Base-by-base conservation (phyloP, 2,329 filamentous ascomycete genomes). In the Thielaviopsis populi region DNA sequence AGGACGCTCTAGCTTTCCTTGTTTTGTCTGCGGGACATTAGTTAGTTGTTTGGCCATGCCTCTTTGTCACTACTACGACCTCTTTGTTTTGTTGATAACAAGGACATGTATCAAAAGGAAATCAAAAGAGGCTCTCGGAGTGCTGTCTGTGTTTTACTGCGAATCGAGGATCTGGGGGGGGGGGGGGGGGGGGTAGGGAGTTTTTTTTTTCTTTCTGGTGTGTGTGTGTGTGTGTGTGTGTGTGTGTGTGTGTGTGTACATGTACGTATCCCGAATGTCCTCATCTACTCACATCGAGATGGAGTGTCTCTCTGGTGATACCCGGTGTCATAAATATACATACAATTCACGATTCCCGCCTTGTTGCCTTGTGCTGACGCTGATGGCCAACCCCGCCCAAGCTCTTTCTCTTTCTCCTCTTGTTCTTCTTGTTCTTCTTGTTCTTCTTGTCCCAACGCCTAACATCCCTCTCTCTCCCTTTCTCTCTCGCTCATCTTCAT, bases 1-100 rank as follows among this genome's bases (percentile, higher is more conserved):
- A 80, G 79, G 81, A 75, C 72, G 42, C 59, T 61, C 24, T 46
- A n/a, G 59, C 43, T 61, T 72, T 69, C 70, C 69, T 63, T 63
- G 8, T 46, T 62, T 58, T 59, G n/a, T 50, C 59, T 50, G 33
- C 59, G 43, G 27, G 59, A 27, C 27, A 40, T 65, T 22, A 24
- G 54, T 56, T 63, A 53, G 43, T 40, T 42, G 37, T 41, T 27
- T 63, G 15, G 53, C 33, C 43, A 41, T 27, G 13, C 43, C 43
- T 30, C 30, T 27, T 22, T 61, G 40, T 42, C 62, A 19, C 53
- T 19, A 24, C 62, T 37, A 30, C 22, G 19, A 63, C 40, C 22
- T 40, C 22, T 63, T 30, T 43, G 37, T 30, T 33, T 24, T 30
- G 24, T 37, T 58, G 48, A 56, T 41, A n/a, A 61, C 46, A 42